Evolutionary conservation across 2,329 filamentous ascomycete genomes (phyloP).

Genomic region (Stachybotrys chlorohalonatus): DNA sequence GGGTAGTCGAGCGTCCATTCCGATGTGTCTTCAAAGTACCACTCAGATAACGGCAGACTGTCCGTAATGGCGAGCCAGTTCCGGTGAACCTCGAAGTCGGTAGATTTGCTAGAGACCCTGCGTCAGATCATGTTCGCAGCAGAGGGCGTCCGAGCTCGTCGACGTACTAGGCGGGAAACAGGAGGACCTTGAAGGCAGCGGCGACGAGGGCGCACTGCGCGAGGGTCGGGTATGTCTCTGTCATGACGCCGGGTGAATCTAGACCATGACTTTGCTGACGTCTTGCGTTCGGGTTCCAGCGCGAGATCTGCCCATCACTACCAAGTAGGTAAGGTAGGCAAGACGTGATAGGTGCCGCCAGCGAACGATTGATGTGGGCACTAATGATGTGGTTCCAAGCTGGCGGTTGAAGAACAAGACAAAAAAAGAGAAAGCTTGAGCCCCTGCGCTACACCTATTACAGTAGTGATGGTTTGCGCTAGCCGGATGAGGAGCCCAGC

Average conservation of each 20-base stretch:
- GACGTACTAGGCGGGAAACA: constrained; percentile 89
- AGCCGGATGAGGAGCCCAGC: no score
- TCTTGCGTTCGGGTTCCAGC: not conserved
- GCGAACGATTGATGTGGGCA: no score
- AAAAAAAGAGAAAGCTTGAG: no score
- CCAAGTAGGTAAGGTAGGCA: not conserved
- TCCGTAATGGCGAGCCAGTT: constrained; percentile 98
- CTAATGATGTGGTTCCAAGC: no score
- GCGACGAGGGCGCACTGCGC: constrained; percentile 79
- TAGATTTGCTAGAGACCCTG: constrained; percentile 69
- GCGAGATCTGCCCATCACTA: not conserved
- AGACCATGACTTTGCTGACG: not conserved
- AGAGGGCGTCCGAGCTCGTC: not conserved
- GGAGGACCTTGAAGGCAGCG: constrained; percentile 79
- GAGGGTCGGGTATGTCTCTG: constrained; percentile 77
- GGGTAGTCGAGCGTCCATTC: constrained; percentile 99
- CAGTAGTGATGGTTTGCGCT: no score
- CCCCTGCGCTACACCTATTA: no score
- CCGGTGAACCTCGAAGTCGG: constrained; percentile 96
- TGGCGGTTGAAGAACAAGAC: no score
- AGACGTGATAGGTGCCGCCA: no score
- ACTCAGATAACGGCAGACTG: constrained; percentile 75
- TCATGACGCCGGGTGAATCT: constrained; percentile 43
- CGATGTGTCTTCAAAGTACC: constrained; percentile 96
- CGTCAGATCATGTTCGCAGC: not conserved